phyloP scores from a whole-genome alignment of 345 rosid genomes.

The Eutrema yunnanense region DNA sequence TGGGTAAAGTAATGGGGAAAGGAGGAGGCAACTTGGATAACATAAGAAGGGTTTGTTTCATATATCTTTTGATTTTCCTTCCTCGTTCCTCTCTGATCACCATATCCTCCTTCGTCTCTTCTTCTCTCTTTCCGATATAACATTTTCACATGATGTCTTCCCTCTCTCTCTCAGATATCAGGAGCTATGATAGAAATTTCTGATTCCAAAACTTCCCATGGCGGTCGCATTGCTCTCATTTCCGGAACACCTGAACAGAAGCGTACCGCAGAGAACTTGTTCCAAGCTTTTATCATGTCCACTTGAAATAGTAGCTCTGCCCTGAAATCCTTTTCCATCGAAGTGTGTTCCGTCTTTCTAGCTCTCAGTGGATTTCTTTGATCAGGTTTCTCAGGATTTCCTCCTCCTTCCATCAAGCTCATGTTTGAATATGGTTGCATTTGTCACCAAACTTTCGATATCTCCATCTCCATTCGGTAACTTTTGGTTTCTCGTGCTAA shows the following conservation, averaged over 20 bases:
- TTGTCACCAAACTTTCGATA: slow-evolving; percentile 17
- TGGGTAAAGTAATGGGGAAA: slow-evolving; percentile 89
- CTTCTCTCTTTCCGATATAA: not conserved
- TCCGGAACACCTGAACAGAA: slow-evolving; percentile 91
- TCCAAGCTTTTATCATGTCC: slow-evolving; percentile 97
- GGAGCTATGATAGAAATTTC: slow-evolving; percentile 93
- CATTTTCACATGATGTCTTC: slow-evolving; percentile 18
- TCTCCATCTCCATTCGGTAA: slow-evolving; percentile 29
- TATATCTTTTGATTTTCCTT: not conserved
- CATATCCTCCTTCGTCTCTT: not conserved
- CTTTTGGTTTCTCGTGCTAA: slow-evolving; percentile 30
- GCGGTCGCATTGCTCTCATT: slow-evolving; percentile 78
- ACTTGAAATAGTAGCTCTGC: slow-evolving; percentile 41
- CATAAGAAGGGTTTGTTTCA: slow-evolving; percentile 66
- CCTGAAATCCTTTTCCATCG: slow-evolving; percentile 18
- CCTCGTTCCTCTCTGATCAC: not conserved
- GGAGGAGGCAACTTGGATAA: slow-evolving; percentile 85
- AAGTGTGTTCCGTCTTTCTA: slow-evolving; percentile 27
- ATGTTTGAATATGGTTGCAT: slow-evolving; percentile 24
- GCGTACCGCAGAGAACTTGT: slow-evolving; percentile 87
- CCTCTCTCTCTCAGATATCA: slow-evolving; percentile 67
- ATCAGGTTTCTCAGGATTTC: slow-evolving; percentile 31
- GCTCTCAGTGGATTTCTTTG: slow-evolving; percentile 38
- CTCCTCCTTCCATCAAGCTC: slow-evolving; percentile 33
- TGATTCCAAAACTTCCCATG: slow-evolving; percentile 68